Base-by-base conservation (phyloP, 1,284 basidiomycete genomes). In the Irpex sp. region DNA sequence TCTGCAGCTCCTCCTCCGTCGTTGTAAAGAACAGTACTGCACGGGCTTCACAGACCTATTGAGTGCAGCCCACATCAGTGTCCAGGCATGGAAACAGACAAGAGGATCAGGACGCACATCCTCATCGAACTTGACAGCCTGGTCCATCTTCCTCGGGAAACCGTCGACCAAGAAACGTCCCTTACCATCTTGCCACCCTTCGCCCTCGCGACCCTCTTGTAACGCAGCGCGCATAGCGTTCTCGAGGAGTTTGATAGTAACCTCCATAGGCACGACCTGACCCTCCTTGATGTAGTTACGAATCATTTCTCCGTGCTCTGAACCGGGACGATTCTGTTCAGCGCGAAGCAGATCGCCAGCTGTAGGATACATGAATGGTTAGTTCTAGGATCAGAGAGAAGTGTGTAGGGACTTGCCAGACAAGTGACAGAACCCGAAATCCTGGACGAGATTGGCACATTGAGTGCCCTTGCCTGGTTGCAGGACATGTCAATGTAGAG, bases 111-210 rank as follows among this genome's bases (percentile, higher is more conserved):
- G 18, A 77, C 85, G 68, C 68, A 96, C 96, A 56, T 87, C 83
- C 71, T 93, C 80, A 72, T 99, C 97, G 71, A 99, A 99, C 75
- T 89, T 89, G 71, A 90, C 67, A 0, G 96, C 96, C 77, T 99
- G 97, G 75, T 99, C 97, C 94, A 99, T 95, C 82, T 98, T 94
- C 64, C 97, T 84, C 53, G 97, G 97, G 79, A 99, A 99, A 3
- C 97, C 97, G 68, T 99, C 97, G 67, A 99, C 90, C 65, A 99
- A 82, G 82, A 99, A 99, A 56, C 94, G 86, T 47, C 92, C 93
- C 62, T 80, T 81, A 48, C 90, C 93, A 57, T 84, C 78, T 28
- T 75, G 73, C 94, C 94, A 96, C 28, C 84, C 87, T 12, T 79
- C 75, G 59, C 73, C 42, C 49, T 57, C 56, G 49, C 23, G 73